Conservation (phyloP, 2,329 filamentous ascomycete species). For the Tolypocladium endophyticum region DNA sequence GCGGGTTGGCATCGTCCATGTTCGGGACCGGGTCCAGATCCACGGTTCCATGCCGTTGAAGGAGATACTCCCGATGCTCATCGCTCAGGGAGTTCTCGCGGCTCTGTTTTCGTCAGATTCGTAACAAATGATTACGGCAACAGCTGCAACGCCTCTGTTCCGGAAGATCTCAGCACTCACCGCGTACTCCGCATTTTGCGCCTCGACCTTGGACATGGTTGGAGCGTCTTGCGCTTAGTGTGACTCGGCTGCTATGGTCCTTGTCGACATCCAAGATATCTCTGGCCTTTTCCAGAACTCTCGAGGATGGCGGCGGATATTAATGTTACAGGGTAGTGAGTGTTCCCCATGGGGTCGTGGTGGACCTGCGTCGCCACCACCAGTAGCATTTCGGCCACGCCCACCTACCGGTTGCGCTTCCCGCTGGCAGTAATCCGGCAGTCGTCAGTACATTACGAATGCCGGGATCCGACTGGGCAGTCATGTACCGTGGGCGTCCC, state of each 20-base stretch:
- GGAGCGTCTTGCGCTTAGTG: background rate
- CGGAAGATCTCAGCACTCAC: background rate
- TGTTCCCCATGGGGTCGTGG: background rate
- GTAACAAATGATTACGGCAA: too few species aligned
- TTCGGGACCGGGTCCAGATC: slow-evolving; percentile 6
- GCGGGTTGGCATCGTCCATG: slow-evolving; percentile 6
- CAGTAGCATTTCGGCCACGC: background rate
- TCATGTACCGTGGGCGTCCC: background rate
- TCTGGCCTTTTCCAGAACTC: background rate
- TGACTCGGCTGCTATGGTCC: background rate
- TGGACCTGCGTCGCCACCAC: background rate
- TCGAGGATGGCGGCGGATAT: background rate
- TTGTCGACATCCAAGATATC: background rate
- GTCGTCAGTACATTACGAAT: background rate
- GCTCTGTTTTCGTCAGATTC: background rate
- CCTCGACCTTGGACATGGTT: background rate
- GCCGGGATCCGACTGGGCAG: background rate
- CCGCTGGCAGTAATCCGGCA: background rate
- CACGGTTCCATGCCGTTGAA: slow-evolving; percentile 4
- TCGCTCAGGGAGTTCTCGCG: background rate
- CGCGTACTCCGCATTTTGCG: background rate
- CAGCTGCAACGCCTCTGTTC: background rate
- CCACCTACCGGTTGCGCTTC: background rate
- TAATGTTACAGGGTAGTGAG: background rate
- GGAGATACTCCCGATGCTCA: slow-evolving; percentile 5